A percentile compares a stretch with the other conserved stretches of the same genome.
These are phyloP conservation scores for Acephala macrosclerotiorum DNA, from an alignment of 2,329 filamentous ascomycete genomes.

Conservation along the genomic window DNA sequence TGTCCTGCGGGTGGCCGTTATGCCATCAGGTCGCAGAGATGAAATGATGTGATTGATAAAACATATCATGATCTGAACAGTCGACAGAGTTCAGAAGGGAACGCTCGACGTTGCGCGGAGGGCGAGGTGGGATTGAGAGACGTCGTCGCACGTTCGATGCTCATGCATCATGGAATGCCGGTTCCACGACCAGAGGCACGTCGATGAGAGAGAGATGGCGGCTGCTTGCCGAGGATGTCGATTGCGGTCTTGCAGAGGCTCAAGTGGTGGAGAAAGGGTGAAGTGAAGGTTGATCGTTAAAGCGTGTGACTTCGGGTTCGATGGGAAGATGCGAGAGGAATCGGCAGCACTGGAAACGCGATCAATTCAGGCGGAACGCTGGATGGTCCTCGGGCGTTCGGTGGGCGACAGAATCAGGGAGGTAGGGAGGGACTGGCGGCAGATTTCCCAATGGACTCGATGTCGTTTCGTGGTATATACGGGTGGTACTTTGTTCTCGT, in stretches of 20 bases:
- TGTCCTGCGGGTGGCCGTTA: constrained; percentile 40
- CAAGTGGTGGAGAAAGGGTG: constrained; percentile 1
- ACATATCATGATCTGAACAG: constrained; percentile 40
- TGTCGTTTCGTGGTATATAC: not conserved
- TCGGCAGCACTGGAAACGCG: constrained; percentile 6
- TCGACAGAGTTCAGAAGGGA: constrained; percentile 33
- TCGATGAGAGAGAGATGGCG: constrained; percentile 14
- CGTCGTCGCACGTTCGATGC: constrained; percentile 37
- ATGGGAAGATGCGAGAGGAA: constrained; percentile 9
- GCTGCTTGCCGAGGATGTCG: constrained; percentile 22
- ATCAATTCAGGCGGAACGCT: constrained; percentile 9
- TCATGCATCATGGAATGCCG: constrained; percentile 38
- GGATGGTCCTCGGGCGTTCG: not conserved
- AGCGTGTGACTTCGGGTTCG: constrained; percentile 6
- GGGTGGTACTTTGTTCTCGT: not conserved
- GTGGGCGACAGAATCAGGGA: not conserved
- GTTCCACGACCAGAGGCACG: constrained; percentile 18
- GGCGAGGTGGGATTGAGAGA: constrained; percentile 26
- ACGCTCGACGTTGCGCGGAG: constrained; percentile 33
- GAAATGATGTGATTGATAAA: constrained; percentile 32
- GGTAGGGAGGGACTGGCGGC: not conserved
- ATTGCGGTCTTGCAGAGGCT: constrained; percentile 2
- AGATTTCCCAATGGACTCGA: not conserved
- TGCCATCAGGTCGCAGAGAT: constrained; percentile 42
- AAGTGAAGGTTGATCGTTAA: not conserved